Conservation (phyloP, 2,329 filamentous ascomycete genomes). For the Colletotrichum tamarilloi region DNA sequence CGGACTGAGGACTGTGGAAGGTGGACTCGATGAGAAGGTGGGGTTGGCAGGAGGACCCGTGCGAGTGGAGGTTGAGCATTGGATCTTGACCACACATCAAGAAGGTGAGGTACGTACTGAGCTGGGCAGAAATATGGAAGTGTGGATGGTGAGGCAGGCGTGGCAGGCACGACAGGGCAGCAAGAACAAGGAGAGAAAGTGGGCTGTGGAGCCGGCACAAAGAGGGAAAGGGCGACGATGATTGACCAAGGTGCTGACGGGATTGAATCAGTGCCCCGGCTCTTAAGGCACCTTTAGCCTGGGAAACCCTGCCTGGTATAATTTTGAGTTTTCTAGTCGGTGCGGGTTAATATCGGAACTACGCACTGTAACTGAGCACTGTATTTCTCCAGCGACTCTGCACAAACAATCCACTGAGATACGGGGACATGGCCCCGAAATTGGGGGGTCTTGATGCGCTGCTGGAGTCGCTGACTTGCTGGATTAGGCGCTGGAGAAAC, state of each 20-base stretch:
- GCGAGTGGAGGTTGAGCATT: neutral
- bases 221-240: neutral
- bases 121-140: conserved; percentile 23
- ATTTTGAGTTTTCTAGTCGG: conserved; percentile 34
- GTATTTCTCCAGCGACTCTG: conserved; percentile 11
- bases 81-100: neutral
- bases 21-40: neutral
- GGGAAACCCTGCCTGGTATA: conserved; percentile 22
- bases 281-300: conserved; percentile 17
- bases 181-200: conserved; percentile 26
- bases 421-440: conserved; percentile 12
- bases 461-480: conserved; percentile 12
- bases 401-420: conserved; percentile 2
- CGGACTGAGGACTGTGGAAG: no score
- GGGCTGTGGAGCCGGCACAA: conserved; percentile 21
- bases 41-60: neutral
- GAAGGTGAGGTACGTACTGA: conserved; percentile 13
- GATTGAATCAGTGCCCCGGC: conserved; percentile 33
- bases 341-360: neutral
- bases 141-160: conserved; percentile 1
- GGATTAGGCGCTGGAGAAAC: conserved; percentile 13
- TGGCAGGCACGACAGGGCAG: neutral
- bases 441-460: conserved; percentile 20
- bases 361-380: conserved; percentile 14
- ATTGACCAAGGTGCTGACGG: conserved; percentile 14